Evolutionary conservation across 148 eudicot species (phyloP), one percentile per base, ranked within the genome.

Genomic region (Heliamphora exappendiculata): DNA sequence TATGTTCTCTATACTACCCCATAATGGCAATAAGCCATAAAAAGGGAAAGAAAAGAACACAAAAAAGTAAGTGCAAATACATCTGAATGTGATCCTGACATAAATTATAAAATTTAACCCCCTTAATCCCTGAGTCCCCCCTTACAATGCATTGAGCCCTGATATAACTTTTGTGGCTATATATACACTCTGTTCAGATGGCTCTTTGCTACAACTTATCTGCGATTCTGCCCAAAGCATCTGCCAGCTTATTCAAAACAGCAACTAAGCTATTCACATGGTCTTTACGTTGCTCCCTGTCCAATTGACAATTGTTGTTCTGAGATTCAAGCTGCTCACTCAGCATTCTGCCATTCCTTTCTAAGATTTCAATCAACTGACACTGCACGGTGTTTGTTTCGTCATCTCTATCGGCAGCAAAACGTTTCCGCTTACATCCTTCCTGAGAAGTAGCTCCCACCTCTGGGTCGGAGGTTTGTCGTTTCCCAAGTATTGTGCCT

Each of bases 161-260:
- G n/a, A n/a, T 57, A 65, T 42, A 58, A 7, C 31, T n/a, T 53
- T 4, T 50, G 67, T 24, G 7, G 14, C 70, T 41, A 70, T 78
- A 54, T 76, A 85, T n/a, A n/a, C 82, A 76, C 49, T 60, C 24
- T 53, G 73, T 31, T 58, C n/a, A n/a, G 58, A 4, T 54, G 24
- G 11, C 64, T 74, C 24, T 44, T n/a, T 55, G 66, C 91, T 91
- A 91, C 66, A 94, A 76, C 84, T 92, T 94, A 84, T 94, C 98
- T 17, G 98, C 98, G 45, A 94, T 92, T 75, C 86, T 88, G 47
- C 92, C 92, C 73, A 94, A 63, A 49, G 98, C 91, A 87, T 91
- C 96, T 37, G 97, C 98, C 54, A 94, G 87, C 81, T 90, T 94
- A 81, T 83, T 80, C 26, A 94, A 91, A 76, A 88, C 98, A 36